Base-by-base conservation (phyloP, 257 asterid genomes). In the Oldenlandia corymbosa region DNA sequence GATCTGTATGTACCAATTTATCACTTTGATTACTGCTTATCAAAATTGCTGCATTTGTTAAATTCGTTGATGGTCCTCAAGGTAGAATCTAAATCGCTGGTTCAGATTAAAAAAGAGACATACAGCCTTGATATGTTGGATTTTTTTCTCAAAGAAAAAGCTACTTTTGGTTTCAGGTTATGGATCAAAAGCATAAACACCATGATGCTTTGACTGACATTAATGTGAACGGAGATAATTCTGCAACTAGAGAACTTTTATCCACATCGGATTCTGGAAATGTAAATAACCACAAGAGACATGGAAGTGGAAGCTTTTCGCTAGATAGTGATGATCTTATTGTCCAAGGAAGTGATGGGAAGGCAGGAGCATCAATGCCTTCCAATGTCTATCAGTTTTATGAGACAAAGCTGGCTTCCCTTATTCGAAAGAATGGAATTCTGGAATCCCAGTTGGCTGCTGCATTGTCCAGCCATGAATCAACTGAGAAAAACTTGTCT, bases 381-480 rank as follows among this genome's bases (percentile, higher is more conserved):
- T 78, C 88, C 8, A 79, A 81, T 68, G 64, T 72, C 61, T 73
- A 71, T 76, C 95, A 88, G 68, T 72, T 74, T 54, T 77, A 85
- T 20, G 97, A 89, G 76, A 78, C 84, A 50, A 93, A 90, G 76
- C 56, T 93, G 60, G 84, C 90, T 28, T 70, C 74, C 65, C 84
- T 87, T 28, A 61, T 83, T 30, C 81, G 83, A 65, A 87, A 80
- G 81, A 93, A 84, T 0, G 84, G 87, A 48, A 60, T 73, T 65
- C 80, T 87, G 59, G 99, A 90, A 83, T 96, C 87, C 47, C 96
- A 90, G 65, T 58, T 93, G 68, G 80, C 85, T 18, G 69, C 91
- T 68, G 90, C 97, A 54, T 50, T 81, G 70, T 80, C 84, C 26
- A 77, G 82, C 64, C 91, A 84, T 27, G 97, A 90, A 61, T 73